Evolutionary conservation across 345 rosid species (phyloP), one percentile per base, ranked within the genome.

Genomic region (Arabidopsis suecica): DNA sequence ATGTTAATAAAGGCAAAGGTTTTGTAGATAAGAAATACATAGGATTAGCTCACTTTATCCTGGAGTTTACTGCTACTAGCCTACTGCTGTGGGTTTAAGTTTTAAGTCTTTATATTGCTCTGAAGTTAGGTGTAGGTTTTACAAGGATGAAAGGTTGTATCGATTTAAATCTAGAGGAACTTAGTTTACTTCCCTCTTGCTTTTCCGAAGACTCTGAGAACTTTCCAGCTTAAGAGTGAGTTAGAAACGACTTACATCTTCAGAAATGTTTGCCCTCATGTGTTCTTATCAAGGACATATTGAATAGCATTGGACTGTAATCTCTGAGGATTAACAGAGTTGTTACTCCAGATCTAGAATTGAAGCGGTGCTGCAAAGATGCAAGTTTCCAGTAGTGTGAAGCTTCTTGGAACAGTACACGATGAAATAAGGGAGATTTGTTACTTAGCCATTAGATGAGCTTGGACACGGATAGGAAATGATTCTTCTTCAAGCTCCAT

Each of bases 201-300:
- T 63, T 62, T 68, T 63, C 36, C 3, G 4, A 30, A 49, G 57
- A 30, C 41, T 30, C 44, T 14, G 38, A 49, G 36, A 18, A 14
- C 41, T 59, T 61, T 10, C 9, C 32, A 49, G 67, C 38, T 14
- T 4, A 20, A 30, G 65, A 32, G 4, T 20, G 65, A 45, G 58
- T 44, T 33, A 44, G 64, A 57, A 68, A 57, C 14, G 23, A 23
- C 20, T 11, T 44, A 48, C 72, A 48, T 56, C 18, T 63, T 48
- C 56, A n/a, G 76, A 56, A 41, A 41, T 42, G 49, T 44, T 61
- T 41, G 1, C 48, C 11, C 36, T 68, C 25, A 5, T 30, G 40
- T 40, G 37, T 58, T 16, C 61, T 20, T 68, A 61, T 50, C 63
- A 16, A 42, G 50, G 49, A 68, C 63, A 53, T 56, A 50, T 75